phyloP scores from a whole-genome alignment of 768 basidiomycete species.

The Pulveroboletus sp. region DNA sequence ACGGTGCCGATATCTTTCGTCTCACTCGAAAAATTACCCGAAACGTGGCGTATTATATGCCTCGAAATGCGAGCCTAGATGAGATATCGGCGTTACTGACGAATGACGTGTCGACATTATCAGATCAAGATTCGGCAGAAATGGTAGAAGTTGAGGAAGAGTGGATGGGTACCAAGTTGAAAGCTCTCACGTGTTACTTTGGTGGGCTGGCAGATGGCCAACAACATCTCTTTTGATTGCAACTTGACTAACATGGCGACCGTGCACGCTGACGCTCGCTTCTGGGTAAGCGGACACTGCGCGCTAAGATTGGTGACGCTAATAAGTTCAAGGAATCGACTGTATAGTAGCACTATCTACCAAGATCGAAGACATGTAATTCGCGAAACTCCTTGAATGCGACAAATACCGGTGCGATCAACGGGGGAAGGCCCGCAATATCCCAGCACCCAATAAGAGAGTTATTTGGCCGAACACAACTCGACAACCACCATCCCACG shows the following conservation, averaged over 20 bases:
- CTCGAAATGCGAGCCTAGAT: conserved; percentile 71
- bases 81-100: conserved; percentile 63
- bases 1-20: conserved; percentile 78
- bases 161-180: conserved; percentile 93
- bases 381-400: no score
- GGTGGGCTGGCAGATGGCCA: conserved; percentile 78
- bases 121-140: conserved; percentile 36
- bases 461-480: no score
- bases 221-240: conserved; percentile 50
- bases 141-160: conserved; percentile 91
- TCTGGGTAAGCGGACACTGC: no score
- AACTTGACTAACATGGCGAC: neutral
- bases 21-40: conserved; percentile 68
- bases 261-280: no score
- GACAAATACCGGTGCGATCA: no score
- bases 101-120: neutral
- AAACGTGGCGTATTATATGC: conserved; percentile 89
- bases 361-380: no score
- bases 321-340: no score
- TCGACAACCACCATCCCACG: no score
- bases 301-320: no score
- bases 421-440: no score
- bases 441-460: no score
- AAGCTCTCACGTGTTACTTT: conserved; percentile 93
- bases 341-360: no score